phyloP scores from a whole-genome alignment of 371 early-diverging fungal species.

The Apophysomyces sp. region DNA sequence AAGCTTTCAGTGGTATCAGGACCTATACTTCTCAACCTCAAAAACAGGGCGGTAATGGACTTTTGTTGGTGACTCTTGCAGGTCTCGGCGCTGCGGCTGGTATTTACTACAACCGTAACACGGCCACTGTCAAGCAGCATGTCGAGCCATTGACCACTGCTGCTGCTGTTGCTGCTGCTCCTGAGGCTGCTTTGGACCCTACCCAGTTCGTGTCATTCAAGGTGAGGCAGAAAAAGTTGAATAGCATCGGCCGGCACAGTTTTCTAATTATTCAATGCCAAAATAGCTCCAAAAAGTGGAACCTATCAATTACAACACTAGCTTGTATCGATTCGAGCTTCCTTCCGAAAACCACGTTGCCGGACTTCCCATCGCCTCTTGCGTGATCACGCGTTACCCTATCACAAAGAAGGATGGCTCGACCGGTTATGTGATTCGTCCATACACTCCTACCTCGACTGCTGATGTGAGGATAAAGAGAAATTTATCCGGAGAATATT shows the following conservation, averaged over 20 bases:
- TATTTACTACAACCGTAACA: slow-evolving; percentile 37
- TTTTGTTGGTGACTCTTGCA: slow-evolving; percentile 30
- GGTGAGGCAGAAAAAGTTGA: slow-evolving; percentile 18
- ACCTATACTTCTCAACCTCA: slow-evolving; percentile 19
- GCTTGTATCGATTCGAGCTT: slow-evolving; percentile 78
- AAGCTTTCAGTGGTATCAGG: slow-evolving; percentile 12
- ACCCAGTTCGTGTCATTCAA: slow-evolving; percentile 71
- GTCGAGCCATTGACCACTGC: slow-evolving; percentile 12
- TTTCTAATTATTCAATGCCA: neutral
- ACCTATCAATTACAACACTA: slow-evolving; percentile 77
- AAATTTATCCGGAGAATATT: neutral
- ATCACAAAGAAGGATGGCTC: slow-evolving; percentile 64
- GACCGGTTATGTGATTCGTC: slow-evolving; percentile 71
- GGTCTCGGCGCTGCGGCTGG: slow-evolving; percentile 43
- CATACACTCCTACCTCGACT: slow-evolving; percentile 88
- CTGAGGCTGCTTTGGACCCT: slow-evolving; percentile 58
- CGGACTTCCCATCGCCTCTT: slow-evolving; percentile 79
- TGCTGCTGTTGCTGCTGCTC: slow-evolving; percentile 20
- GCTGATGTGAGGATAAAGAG: slow-evolving; percentile 43
- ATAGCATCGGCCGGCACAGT: neutral
- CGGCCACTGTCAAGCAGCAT: slow-evolving; percentile 14
- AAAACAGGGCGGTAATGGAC: slow-evolving; percentile 31
- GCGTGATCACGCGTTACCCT: slow-evolving; percentile 73
- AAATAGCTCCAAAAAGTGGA: slow-evolving; percentile 53
- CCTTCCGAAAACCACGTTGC: slow-evolving; percentile 62